Evolutionary conservation across 129 eudicot species (phyloP).

Genomic region (Silybum marianum): DNA sequence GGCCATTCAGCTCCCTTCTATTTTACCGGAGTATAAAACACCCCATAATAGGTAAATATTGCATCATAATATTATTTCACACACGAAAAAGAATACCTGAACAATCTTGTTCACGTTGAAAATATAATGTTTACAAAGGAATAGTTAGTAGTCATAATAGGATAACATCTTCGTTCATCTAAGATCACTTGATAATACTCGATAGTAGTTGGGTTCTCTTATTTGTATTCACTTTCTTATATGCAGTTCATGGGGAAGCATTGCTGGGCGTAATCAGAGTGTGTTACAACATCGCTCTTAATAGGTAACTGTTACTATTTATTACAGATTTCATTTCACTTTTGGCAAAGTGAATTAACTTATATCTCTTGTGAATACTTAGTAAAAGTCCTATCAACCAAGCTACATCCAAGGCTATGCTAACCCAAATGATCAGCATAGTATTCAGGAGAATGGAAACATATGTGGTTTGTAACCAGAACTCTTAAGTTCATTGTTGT

Average conservation of each 20-base stretch:
- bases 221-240: constrained; percentile 9
- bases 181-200: neutral
- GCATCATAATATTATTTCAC: too few relatives aligned
- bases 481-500: neutral
- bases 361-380: constrained; percentile 30
- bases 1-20: too few relatives aligned
- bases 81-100: too few relatives aligned
- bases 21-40: too few relatives aligned
- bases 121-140: too few relatives aligned
- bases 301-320: constrained; percentile 57
- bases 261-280: constrained; percentile 89
- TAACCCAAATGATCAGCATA: constrained; percentile 96
- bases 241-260: constrained; percentile 97
- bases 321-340: neutral
- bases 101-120: too few relatives aligned
- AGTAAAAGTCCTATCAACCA: constrained; percentile 99
- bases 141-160: too few relatives aligned
- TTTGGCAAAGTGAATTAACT: constrained; percentile 24
- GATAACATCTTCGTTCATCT: neutral
- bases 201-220: neutral
- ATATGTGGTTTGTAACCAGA: constrained; percentile 61
- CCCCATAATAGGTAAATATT: too few relatives aligned
- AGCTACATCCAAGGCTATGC: constrained; percentile 98
- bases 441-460: constrained; percentile 93
- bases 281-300: constrained; percentile 95